These are phyloP conservation scores for Mallotus nudiflorus DNA, from an alignment of 345 rosid genomes.

Conservation along the genomic window DNA sequence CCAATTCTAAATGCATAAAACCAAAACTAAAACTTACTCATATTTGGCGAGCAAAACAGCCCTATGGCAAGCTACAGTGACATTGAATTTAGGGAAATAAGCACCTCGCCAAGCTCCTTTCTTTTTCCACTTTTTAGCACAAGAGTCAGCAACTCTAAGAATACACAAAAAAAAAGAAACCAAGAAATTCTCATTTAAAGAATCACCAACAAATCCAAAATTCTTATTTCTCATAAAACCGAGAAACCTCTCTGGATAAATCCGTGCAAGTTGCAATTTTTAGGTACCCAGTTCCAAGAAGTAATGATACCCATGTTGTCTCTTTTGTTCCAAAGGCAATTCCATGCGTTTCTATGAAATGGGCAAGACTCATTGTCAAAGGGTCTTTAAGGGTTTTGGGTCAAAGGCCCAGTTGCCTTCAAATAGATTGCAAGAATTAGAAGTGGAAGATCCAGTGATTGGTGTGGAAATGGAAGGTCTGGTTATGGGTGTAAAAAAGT, in stretches of 20 bases:
- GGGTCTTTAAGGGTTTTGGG: constrained; percentile 36
- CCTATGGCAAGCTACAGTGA: constrained; percentile 87
- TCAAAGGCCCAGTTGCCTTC: constrained; percentile 64
- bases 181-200: constrained; percentile 83
- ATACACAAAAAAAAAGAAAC: constrained; percentile 77
- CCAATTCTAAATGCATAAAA: background rate
- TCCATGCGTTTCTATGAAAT: constrained; percentile 92
- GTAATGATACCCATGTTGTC: constrained; percentile 65
- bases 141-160: constrained; percentile 68
- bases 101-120: constrained; percentile 97
- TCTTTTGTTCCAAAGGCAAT: constrained; percentile 69
- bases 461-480: no score
- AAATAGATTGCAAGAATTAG: constrained; percentile 68
- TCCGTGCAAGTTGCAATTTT: constrained; percentile 52
- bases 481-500: no score
- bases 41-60: constrained; percentile 86
- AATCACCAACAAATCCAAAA: constrained; percentile 87
- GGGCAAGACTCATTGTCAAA: constrained; percentile 82
- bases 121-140: constrained; percentile 84
- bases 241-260: constrained; percentile 63
- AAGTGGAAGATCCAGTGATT: no score
- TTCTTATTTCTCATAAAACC: constrained; percentile 64
- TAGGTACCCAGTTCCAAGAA: constrained; percentile 88
- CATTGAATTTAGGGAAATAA: constrained; percentile 78
- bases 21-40: constrained; percentile 39